phyloP scores from a whole-genome alignment of 2,329 filamentous ascomycete species.

The Emergomyces pasteurianus region DNA sequence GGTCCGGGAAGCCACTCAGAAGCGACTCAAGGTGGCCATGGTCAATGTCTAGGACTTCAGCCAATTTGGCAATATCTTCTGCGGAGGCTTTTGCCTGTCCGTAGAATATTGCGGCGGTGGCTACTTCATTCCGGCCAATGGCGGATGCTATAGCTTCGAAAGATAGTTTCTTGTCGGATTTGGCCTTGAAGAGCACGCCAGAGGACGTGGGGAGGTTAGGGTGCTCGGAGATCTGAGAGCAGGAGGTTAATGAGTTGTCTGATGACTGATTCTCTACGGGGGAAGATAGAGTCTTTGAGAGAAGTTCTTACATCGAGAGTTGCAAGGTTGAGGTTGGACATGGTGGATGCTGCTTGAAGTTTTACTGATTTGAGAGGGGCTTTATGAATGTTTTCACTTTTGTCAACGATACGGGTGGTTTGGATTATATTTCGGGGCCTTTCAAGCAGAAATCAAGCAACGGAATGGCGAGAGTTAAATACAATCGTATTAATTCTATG shows the following conservation, averaged over 20 bases:
- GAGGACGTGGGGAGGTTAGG: constrained; percentile 60
- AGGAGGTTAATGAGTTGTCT: not conserved
- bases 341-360: not conserved
- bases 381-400: not conserved
- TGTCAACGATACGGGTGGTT: not conserved
- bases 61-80: constrained; percentile 58
- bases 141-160: constrained; percentile 67
- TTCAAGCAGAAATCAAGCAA: not conserved
- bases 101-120: constrained; percentile 81
- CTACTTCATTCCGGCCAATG: constrained; percentile 69
- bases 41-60: constrained; percentile 51
- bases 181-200: constrained; percentile 66
- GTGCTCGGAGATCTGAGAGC: constrained; percentile 48
- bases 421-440: not conserved
- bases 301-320: not conserved
- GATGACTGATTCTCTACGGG: not conserved
- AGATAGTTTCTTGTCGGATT: constrained; percentile 60
- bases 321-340: constrained; percentile 2
- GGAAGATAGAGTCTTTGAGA: not conserved
- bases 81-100: constrained; percentile 64
- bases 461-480: not conserved
- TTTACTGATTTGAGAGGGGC: not conserved
- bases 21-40: constrained; percentile 46
- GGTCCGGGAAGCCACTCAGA: constrained; percentile 64
- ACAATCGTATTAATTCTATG: not conserved